Base-by-base conservation (phyloP, 108 stramenopile genomes). In the Skeletonema marinoi region DNA sequence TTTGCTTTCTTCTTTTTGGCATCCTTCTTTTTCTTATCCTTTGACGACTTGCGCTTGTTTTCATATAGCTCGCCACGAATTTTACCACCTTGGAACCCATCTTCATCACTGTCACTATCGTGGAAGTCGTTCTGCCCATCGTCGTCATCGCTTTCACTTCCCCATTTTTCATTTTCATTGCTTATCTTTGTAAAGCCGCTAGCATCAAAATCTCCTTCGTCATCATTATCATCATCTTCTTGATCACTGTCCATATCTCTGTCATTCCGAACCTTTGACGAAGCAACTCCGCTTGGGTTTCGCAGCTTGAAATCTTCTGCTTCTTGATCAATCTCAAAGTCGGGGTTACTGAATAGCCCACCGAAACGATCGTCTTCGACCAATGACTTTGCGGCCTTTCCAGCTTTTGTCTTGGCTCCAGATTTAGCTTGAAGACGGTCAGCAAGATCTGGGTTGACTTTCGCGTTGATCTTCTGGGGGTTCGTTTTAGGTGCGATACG, bases 301-400 rank as follows among this genome's bases (percentile, higher is more conserved):
- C 95, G 89, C 71, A 96, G 86, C 76, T 93, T 95, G 84, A 96
- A 99, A 75, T 98, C 90, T 39, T 93, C 91, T 62, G 93, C 92
- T 32, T 95, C 92, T 78, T 96, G 91, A 81, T 99, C 97, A 75
- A 98, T 96, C 80, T 97, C 81, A 85, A 93, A 99, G 82, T 97
- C 97, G 21, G 90, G 88, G 77, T 96, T 92, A 58, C 87, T 88
- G 77, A 99, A 99, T 62, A 99, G 73, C 36, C 80, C 73, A 25
- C 93, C 93, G 71, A 99, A 99, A 51, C 99, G 97, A 81, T 97
- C 90, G 86, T 99, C 99, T 16, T 88, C 87, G 35, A 99, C 84
- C 58, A 96, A 76, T 12, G 82, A 86, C 42, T 85, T 86, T 11
- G 93, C 93, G 36, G 73, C 82, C 44, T 88, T 94, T 2, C 88